A percentile compares a stretch with the other conserved stretches of the same genome.
phyloP scores from a whole-genome alignment of 1,284 basidiomycete genomes.

The Polyporus tsugae region DNA sequence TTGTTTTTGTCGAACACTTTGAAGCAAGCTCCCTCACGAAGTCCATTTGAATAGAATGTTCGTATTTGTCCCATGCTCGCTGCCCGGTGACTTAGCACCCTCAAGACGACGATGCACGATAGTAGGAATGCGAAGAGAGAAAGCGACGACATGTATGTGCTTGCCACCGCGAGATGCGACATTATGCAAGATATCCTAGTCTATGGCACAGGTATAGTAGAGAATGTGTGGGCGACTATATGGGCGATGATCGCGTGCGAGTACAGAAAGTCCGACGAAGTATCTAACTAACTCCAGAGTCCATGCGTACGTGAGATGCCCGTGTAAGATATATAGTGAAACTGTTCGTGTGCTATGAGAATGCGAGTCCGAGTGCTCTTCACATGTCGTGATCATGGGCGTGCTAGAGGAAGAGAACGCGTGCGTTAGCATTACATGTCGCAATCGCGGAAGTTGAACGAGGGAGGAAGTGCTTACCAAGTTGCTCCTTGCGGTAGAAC shows the following conservation, averaged over 20 bases:
- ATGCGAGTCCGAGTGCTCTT: slow-evolving; percentile 27
- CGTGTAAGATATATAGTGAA: slow-evolving; percentile 14
- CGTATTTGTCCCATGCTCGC: background rate
- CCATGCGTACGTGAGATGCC: slow-evolving; percentile 31
- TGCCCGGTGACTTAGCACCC: background rate
- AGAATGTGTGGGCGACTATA: slow-evolving; percentile 40
- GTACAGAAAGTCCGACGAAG: slow-evolving; percentile 40
- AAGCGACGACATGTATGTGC: slow-evolving; percentile 1
- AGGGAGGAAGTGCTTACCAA: slow-evolving; percentile 56
- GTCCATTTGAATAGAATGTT: slow-evolving; percentile 6
- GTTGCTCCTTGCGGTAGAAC: slow-evolving; percentile 92
- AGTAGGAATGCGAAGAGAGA: slow-evolving; percentile 3
- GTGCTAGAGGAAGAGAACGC: slow-evolving; percentile 39
- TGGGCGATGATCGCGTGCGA: slow-evolving; percentile 33
- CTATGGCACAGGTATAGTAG: slow-evolving; percentile 35
- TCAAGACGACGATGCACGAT: background rate
- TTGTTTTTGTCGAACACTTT: background rate
- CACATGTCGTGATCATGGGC: slow-evolving; percentile 48
- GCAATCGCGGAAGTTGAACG: background rate
- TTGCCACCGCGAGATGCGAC: slow-evolving; percentile 23
- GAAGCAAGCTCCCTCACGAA: background rate
- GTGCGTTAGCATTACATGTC: slow-evolving; percentile 13
- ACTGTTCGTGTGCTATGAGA: slow-evolving; percentile 27
- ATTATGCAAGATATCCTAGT: slow-evolving; percentile 34
- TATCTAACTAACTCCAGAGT: slow-evolving; percentile 32